Evolutionary conservation across 768 basidiomycete genomes (phyloP), one percentile per base, ranked within the genome.

Genomic region (Suillus lakei): DNA sequence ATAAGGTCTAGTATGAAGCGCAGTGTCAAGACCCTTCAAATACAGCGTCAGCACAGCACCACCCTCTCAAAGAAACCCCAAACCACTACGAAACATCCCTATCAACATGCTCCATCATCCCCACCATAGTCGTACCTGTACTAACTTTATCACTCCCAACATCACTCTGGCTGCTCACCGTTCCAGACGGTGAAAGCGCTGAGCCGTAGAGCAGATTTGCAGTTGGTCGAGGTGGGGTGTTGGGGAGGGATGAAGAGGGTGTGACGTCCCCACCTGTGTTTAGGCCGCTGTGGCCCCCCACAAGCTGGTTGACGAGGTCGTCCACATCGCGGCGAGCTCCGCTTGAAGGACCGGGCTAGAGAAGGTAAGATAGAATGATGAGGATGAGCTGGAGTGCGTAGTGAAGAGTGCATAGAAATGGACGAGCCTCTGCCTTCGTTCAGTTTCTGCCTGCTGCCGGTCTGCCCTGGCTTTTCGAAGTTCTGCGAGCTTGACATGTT

Each of bases 401-500:
- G 62, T 58, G 4, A 60, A 51, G 48, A 68, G 13, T 30, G 46
- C 16, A 26, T 10, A 18, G 50, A 50, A 13, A 15, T 16, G 26
- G 8, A 67, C 60, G n/a, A 58, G 75, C 76, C 65, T 74, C 72
- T 44, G 73, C 9, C 69, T 73, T 61, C 76, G 69, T 54, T 86
- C 83, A 28, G 77, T 78, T 56, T 86, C 88, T 64, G 79, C 82
- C 64, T 81, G 86, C 71, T 89, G 85, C 70, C 91, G 80, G 67
- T 91, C 88, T 41, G 88, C 88, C 53, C 95, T 85, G 6, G 90
- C 91, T 75, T 90, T 86, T 62, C 92, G 84, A 43, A 98, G 83
- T 68, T 94, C 93, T 60, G 88, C 93, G 39, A 98, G 88, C 77
- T 95, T 96, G 15, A 88, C 87, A 67, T 90, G 83, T 80, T 98